A percentile compares a stretch with the other conserved stretches of the same genome.
phyloP scores from a whole-genome alignment of 164 flowering plant genomes.

The Stephania japonica region DNA sequence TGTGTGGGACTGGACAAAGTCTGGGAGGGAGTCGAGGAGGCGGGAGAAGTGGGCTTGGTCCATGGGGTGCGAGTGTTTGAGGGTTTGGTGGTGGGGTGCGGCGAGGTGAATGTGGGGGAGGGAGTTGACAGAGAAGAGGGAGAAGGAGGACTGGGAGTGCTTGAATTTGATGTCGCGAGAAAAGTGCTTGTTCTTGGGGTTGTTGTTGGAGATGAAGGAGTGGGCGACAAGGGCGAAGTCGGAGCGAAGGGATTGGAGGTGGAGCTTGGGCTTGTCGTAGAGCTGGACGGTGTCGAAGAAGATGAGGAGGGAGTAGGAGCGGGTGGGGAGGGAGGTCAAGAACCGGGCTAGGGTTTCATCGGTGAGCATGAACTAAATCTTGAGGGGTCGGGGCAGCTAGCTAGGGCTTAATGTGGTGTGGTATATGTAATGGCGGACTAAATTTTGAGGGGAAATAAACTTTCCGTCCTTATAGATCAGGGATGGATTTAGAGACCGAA shows the following conservation, averaged over 20 bases:
- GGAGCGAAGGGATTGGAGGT: constrained; percentile 51
- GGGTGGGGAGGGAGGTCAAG: constrained; percentile 44
- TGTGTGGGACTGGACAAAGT: constrained; percentile 47
- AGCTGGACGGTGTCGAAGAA: constrained; percentile 92
- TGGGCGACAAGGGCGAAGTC: constrained; percentile 70
- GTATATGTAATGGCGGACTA: no score
- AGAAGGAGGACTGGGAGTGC: constrained; percentile 65
- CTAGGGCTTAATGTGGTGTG: no score
- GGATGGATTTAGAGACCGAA: no score
- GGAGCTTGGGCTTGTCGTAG: constrained; percentile 71
- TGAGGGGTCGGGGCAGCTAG: no score
- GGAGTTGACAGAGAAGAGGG: constrained; percentile 61
- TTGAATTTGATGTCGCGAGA: constrained; percentile 80
- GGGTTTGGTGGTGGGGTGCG: constrained; percentile 28
- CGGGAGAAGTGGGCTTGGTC: no score
- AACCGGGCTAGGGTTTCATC: constrained; percentile 52
- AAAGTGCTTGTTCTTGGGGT: no score
- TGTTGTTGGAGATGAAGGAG: constrained; percentile 54
- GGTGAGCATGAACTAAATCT: no score
- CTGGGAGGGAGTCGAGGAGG: no score
- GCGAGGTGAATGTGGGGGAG: constrained; percentile 74
- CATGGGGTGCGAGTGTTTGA: no score
- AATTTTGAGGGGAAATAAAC: no score
- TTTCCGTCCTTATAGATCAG: no score
- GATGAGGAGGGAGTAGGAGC: constrained; percentile 68